Evolutionary conservation across 2,329 filamentous ascomycete species (phyloP).

Genomic region (Penicillium brevicompactum): DNA sequence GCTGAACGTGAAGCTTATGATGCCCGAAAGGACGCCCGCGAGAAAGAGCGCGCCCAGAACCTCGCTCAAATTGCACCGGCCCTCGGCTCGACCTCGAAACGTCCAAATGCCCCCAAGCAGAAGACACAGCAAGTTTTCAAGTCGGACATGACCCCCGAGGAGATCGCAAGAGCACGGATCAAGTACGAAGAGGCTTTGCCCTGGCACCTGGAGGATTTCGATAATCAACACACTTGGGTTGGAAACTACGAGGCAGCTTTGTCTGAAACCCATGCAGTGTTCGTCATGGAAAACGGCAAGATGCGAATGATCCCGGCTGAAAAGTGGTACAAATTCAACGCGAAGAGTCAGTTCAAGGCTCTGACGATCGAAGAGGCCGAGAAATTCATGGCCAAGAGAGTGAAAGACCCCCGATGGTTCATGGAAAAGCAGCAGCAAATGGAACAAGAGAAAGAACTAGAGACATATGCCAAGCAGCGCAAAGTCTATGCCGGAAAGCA

Average conservation of each 20-base stretch:
- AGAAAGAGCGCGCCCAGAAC: slow-evolving; percentile 82
- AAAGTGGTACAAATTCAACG: slow-evolving; percentile 79
- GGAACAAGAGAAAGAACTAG: slow-evolving; percentile 60
- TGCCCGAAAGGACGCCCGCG: slow-evolving; percentile 70
- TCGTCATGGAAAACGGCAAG: slow-evolving; percentile 70
- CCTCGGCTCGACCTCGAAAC: slow-evolving; percentile 67
- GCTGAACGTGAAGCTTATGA: slow-evolving; percentile 63
- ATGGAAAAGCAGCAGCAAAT: slow-evolving; percentile 62
- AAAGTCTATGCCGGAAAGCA: slow-evolving; percentile 51
- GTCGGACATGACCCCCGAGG: slow-evolving; percentile 72
- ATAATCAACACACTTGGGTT: slow-evolving; percentile 92
- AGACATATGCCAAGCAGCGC: slow-evolving; percentile 53
- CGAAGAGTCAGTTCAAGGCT: slow-evolving; percentile 65
- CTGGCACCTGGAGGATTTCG: slow-evolving; percentile 96
- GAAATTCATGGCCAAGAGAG: slow-evolving; percentile 76
- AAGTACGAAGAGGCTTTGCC: slow-evolving; percentile 93
- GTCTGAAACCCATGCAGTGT: slow-evolving; percentile 77
- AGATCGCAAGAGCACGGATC: slow-evolving; percentile 65
- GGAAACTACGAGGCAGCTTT: slow-evolving; percentile 88
- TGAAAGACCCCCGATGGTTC: slow-evolving; percentile 77
- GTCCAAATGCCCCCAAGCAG: slow-evolving; percentile 68
- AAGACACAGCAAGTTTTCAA: slow-evolving; percentile 85
- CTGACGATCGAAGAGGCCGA: slow-evolving; percentile 85
- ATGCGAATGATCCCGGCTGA: slow-evolving; percentile 90
- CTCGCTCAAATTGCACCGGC: slow-evolving; percentile 91